Conservation (phyloP, 495 filamentous ascomycete species). For the Platismatia glauca region DNA sequence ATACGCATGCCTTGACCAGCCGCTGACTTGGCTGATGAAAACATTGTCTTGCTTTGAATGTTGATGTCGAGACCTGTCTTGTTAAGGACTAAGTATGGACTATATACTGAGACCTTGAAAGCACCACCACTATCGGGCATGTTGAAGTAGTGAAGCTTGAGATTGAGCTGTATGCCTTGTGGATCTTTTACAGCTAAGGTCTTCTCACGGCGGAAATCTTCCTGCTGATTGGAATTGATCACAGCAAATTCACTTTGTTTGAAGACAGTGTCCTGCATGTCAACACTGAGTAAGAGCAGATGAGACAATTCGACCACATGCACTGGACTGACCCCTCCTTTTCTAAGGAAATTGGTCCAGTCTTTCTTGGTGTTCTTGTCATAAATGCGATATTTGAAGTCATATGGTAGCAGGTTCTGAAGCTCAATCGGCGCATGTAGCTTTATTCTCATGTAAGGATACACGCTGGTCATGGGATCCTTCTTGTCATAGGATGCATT, state of each 20-base stretch:
- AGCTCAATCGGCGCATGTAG: conserved; percentile 87
- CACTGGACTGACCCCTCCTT: conserved; percentile 91
- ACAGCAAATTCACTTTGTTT: conserved; percentile 93
- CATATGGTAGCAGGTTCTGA: conserved; percentile 89
- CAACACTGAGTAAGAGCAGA: conserved; percentile 79
- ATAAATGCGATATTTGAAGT: conserved; percentile 98
- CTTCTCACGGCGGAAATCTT: conserved; percentile 80
- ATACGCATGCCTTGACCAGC: conserved; percentile 63
- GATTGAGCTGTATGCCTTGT: conserved; percentile 62
- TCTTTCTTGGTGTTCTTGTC: conserved; percentile 97
- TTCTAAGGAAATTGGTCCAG: conserved; percentile 96
- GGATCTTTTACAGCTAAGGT: conserved; percentile 74
- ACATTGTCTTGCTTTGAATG: conserved; percentile 78
- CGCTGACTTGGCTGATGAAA: conserved; percentile 70
- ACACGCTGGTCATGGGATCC: conserved; percentile 71
- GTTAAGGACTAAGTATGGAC: conserved; percentile 89
- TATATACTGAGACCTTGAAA: conserved; percentile 89
- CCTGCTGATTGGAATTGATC: conserved; percentile 81
- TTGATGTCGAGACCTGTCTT: conserved; percentile 85
- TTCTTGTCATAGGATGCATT: conserved; percentile 73
- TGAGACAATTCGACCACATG: conserved; percentile 96
- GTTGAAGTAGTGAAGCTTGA: conserved; percentile 88
- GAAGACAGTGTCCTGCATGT: conserved; percentile 93
- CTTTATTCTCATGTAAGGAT: conserved; percentile 89
- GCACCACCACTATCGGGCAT: conserved; percentile 89